Base-by-base conservation (phyloP, 768 basidiomycete genomes). In the Neoboletus subvelutipes region DNA sequence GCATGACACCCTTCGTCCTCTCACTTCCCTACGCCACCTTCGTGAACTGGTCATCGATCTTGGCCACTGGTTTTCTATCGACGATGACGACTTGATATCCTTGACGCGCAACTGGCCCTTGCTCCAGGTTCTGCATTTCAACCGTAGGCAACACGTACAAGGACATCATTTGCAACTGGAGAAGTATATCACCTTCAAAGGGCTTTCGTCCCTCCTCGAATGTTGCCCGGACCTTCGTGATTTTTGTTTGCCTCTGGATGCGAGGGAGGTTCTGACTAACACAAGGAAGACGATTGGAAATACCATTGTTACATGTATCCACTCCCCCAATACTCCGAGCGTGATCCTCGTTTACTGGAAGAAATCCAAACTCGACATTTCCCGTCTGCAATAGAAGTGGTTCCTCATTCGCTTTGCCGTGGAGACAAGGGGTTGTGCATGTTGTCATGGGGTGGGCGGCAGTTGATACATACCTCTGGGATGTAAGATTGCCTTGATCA, bases 51-150 rank as follows among this genome's bases (percentile, higher is more conserved):
- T 8, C 0, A 1, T 60, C 13, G 24, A 60, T n/a, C n/a, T 45
- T 11, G 31, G 52, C n/a, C 13, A 3, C 17, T 59, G 51, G 52
- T 26, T 55, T n/a, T 48, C 53, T 4, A 31, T 61, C 15, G 45
- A 61, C 28, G 54, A 62, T 1, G 47, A 50, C 20, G 42, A 46
- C 9, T 33, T 57, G 24, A 10, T 22, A 17, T 41, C 47, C 37
- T 15, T 62, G 37, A 8, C 50, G 10, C 47, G 48, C 15, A 53
- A 45, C 22, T 61, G 60, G 54, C 54, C 51, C 9, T 39, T 5
- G 1, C 29, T 61, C 5, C 53, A 26, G 7, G 3, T 5, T n/a
- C 28, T 56, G 5, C 7, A 7, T n/a, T 4, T 60, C 10, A 12
- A 9, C 13, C 22, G 11, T 7, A 4, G n/a, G 7, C 24, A 37